A percentile compares a stretch with the other conserved stretches of the same genome.
Conservation (phyloP, 75 land plant species). For the Pseudotsuga menziesii region DNA sequence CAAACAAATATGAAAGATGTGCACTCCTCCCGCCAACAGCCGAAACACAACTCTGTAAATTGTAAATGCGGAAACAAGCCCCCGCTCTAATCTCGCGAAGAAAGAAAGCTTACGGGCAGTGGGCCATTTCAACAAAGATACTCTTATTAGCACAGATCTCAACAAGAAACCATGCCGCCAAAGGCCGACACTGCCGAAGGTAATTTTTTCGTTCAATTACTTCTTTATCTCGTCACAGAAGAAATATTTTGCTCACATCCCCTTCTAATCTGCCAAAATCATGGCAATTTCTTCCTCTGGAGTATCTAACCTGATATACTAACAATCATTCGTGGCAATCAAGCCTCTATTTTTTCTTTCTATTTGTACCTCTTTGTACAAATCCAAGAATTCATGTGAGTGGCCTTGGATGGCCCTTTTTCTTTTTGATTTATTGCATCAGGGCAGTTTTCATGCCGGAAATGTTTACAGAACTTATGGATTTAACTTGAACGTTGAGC, state of each 20-base stretch:
- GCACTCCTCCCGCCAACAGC: too few relatives aligned
- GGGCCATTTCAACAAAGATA: too few relatives aligned
- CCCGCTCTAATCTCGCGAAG: too few relatives aligned
- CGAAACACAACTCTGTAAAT: too few relatives aligned
- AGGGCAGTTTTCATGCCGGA: neutral
- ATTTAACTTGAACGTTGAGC: neutral
- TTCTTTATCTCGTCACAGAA: neutral
- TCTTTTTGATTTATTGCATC: neutral
- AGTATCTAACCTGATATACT: neutral
- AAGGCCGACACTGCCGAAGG: constrained; percentile 5
- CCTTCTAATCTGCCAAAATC: neutral
- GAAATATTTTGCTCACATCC: neutral
- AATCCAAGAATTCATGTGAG: neutral
- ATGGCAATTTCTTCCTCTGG: neutral
- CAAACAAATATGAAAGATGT: too few relatives aligned
- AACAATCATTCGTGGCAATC: neutral
- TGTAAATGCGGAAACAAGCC: too few relatives aligned
- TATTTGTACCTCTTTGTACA: neutral
- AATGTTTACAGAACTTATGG: neutral
- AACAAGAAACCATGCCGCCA: neutral
- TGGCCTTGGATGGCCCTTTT: neutral
- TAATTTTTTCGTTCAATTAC: neutral
- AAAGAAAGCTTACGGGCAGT: too few relatives aligned
- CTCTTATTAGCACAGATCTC: too few relatives aligned
- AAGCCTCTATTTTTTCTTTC: neutral